Conservation (phyloP, 2,329 filamentous ascomycete species). For the Colletotrichum musicola region DNA sequence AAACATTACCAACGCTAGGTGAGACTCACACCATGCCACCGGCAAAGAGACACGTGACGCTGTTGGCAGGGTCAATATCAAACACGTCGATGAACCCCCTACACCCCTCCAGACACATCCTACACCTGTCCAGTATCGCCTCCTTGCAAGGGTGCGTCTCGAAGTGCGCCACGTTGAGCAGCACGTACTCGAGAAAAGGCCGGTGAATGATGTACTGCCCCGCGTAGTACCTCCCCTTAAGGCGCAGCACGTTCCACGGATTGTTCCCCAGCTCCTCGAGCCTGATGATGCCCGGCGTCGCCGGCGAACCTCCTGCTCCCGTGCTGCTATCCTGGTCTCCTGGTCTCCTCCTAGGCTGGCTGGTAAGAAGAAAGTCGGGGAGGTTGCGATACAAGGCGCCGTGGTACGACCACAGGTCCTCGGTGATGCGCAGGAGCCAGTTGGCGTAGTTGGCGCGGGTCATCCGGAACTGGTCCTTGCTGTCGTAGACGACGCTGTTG, state of each 20-base stretch:
- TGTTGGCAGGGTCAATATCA: conserved; percentile 43
- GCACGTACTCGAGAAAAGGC: conserved; percentile 46
- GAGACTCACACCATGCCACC: conserved; percentile 47
- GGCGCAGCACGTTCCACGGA: conserved; percentile 47
- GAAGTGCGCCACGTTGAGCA: conserved; percentile 44
- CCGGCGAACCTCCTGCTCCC: conserved; percentile 6
- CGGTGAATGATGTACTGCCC: conserved; percentile 49
- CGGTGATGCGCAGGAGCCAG: conserved; percentile 45
- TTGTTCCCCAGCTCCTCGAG: conserved; percentile 43
- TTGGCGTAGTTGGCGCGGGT: conserved; percentile 42
- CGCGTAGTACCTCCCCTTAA: conserved; percentile 46
- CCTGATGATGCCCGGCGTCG: conserved; percentile 34
- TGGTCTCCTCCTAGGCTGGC: conserved; percentile 10
- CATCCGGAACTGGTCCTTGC: conserved; percentile 43
- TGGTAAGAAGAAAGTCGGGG: conserved; percentile 43
- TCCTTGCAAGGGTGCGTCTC: conserved; percentile 43
- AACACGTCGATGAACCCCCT: conserved; percentile 47
- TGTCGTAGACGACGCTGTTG: conserved; percentile 47
- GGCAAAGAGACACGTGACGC: conserved; percentile 45
- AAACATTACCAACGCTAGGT: rapidly evolving
- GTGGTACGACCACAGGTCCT: conserved; percentile 46
- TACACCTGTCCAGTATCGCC: conserved; percentile 41
- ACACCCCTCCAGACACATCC: conserved; percentile 44
- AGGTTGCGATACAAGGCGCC: conserved; percentile 46
- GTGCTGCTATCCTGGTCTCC: not conserved